Evolutionary conservation across 352 stramenopile species (phyloP).

Genomic region (Pythium rishiriense): DNA sequence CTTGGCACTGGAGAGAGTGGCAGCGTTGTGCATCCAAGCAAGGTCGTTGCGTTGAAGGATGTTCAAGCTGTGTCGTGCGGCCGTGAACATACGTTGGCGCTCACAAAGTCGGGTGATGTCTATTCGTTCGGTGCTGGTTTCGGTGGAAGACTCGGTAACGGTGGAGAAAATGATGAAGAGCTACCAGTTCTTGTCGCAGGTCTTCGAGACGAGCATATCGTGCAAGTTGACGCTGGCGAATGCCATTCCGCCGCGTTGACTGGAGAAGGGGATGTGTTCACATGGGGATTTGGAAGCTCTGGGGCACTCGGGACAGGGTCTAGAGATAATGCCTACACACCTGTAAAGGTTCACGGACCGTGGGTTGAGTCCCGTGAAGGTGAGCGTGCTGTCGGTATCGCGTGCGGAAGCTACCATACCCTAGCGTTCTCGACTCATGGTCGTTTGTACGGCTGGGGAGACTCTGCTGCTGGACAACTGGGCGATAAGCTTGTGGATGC

Average conservation of each 20-base stretch:
- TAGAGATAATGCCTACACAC: constrained; percentile 55
- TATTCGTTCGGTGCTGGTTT: constrained; percentile 81
- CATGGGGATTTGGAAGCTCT: constrained; percentile 85
- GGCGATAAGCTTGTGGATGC: constrained; percentile 45
- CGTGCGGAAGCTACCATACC: constrained; percentile 81
- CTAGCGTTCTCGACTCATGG: constrained; percentile 51
- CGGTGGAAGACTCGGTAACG: constrained; percentile 72
- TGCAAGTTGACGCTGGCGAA: constrained; percentile 68
- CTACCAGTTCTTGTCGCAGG: constrained; percentile 40
- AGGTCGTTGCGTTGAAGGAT: constrained; percentile 51
- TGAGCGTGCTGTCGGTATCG: constrained; percentile 36
- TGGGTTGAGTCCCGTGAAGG: constrained; percentile 26
- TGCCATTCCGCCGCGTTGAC: constrained; percentile 78
- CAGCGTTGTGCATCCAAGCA: constrained; percentile 55
- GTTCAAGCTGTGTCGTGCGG: constrained; percentile 69
- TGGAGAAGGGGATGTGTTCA: constrained; percentile 69
- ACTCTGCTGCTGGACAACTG: constrained; percentile 71
- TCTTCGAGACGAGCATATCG: constrained; percentile 41
- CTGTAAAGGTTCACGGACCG: constrained; percentile 38
- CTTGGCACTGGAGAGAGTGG: constrained; percentile 79
- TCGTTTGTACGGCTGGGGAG: constrained; percentile 74
- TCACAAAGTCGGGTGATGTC: constrained; percentile 54
- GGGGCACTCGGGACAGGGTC: constrained; percentile 70
- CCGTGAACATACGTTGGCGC: constrained; percentile 74
- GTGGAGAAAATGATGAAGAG: constrained; percentile 59